Evolutionary conservation across 2,329 filamentous ascomycete species (phyloP), one percentile per base, ranked within the genome.

Genomic region (Geosmithia flava): DNA sequence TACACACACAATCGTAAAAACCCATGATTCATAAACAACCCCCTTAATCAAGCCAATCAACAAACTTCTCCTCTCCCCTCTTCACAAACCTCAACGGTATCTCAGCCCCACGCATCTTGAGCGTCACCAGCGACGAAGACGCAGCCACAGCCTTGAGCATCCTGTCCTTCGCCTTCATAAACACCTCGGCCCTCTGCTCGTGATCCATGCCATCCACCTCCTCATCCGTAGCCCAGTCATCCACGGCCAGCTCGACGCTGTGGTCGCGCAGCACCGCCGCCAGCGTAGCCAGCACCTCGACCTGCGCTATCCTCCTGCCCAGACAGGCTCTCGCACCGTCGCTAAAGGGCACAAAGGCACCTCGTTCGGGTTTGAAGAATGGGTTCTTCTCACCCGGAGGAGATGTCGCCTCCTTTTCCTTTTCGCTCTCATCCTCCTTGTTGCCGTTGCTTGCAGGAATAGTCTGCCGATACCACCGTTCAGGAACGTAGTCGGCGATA

Each of bases 61-160:
- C 65, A 64, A 90, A 89, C 56, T 75, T 74, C 70, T 90, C 87
- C 53, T 75, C 65, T 0, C 85, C 85, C 54, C 82, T 78, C 66
- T 68, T 78, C 10, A 87, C 81, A 53, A 91, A 63, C 53, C 84
- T 67, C 41, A 91, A 67, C 0, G 83, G 81, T 33, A 91, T 78
- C 48, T 74, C 68, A 6, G 68, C 67, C n/a, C 67, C 71, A 29
- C 80, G 71, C 62, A 91, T 69, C 66, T 87, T 85, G 54, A 91
- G 67, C 51, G 86, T 89, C 51, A 91, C 72, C 49, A 86, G 63
- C n/a, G 75, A 76, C 27, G 67, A 71, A 55, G 83, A 80, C 30
- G 69, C 65, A 49, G 17, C n/a, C 7, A 43, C 17, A 7, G 33
- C 44, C 8, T 43, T 20, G 17, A 62, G 64, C 50, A 73, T 64